A percentile compares a stretch with the other conserved stretches of the same genome.
phyloP scores from a whole-genome alignment of 208 protist species.

The Crithidia sp. region DNA sequence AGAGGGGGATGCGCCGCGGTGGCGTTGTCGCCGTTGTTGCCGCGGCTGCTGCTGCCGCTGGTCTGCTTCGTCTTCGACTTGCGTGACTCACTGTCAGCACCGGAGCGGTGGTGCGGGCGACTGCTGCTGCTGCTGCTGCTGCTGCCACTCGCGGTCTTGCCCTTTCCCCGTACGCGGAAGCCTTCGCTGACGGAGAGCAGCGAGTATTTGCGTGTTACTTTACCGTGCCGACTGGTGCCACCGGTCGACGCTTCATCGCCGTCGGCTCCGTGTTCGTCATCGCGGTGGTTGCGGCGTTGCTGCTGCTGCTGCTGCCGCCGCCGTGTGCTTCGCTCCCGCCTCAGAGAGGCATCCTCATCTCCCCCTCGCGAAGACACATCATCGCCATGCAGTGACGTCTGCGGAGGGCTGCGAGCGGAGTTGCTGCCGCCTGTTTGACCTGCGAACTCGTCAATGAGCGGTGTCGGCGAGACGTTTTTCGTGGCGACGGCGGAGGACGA shows the following conservation, averaged over 20 bases:
- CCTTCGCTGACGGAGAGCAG: conserved; percentile 4
- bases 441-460: neutral
- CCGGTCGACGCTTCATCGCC: no score
- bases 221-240: no score
- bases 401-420: no score
- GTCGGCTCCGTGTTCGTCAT: neutral
- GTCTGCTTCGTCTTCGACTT: neutral
- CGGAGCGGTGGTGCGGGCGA: no score
- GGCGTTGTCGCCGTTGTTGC: neutral
- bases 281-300: neutral
- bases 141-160: neutral
- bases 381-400: no score
- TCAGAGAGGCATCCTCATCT: no score
- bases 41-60: neutral
- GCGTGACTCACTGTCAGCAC: no score
- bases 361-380: no score
- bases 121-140: neutral
- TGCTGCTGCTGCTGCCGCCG: neutral
- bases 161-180: neutral
- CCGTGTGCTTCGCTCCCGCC: neutral
- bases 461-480: neutral
- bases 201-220: conserved; percentile 1
- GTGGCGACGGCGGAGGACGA: no score
- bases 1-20: conserved; percentile 1
- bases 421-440: no score